A percentile compares a stretch with the other conserved stretches of the same genome.
Evolutionary conservation across 2,329 filamentous ascomycete genomes (phyloP).

Genomic region (Phyllosticta ampelicida): DNA sequence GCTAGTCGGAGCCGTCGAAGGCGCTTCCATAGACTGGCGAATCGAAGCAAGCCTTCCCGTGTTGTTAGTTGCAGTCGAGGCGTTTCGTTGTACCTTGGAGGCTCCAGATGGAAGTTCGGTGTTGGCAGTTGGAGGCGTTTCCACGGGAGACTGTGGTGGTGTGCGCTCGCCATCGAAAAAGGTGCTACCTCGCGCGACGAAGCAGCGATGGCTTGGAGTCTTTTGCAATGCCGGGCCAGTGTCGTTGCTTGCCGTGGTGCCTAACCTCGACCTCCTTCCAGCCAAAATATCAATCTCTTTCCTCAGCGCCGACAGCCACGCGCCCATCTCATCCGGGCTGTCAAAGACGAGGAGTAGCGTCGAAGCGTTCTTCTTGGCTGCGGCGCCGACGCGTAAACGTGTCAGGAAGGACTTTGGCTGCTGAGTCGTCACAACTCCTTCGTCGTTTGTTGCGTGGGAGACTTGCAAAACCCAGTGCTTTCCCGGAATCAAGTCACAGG

Average conservation of each 20-base stretch:
- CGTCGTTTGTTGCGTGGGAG: constrained; percentile 52
- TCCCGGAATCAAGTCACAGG: constrained; percentile 68
- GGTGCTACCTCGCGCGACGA: constrained; percentile 24
- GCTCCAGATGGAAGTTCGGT: constrained; percentile 23
- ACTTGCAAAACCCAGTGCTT: constrained; percentile 73
- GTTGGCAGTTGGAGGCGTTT: constrained; percentile 20
- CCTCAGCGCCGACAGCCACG: constrained; percentile 59
- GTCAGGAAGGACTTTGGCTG: constrained; percentile 54
- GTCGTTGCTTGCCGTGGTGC: constrained; percentile 18
- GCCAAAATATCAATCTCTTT: constrained; percentile 60
- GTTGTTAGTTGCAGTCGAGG: constrained; percentile 21
- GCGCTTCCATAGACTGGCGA: constrained; percentile 24
- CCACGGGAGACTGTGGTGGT: constrained; percentile 19
- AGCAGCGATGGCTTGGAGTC: constrained; percentile 27
- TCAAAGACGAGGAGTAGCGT: constrained; percentile 66
- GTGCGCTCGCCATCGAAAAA: constrained; percentile 18
- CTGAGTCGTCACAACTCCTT: constrained; percentile 38
- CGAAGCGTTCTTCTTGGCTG: constrained; percentile 44
- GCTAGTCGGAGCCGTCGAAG: constrained; percentile 25
- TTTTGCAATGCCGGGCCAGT: constrained; percentile 14
- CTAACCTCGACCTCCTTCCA: constrained; percentile 44
- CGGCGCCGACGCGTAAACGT: constrained; percentile 48
- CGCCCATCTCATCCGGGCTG: constrained; percentile 61
- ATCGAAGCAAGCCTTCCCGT: constrained; percentile 20
- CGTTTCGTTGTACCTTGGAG: constrained; percentile 20